Base-by-base conservation (phyloP, 2,329 filamentous ascomycete genomes). In the Bipolaris victoriae region DNA sequence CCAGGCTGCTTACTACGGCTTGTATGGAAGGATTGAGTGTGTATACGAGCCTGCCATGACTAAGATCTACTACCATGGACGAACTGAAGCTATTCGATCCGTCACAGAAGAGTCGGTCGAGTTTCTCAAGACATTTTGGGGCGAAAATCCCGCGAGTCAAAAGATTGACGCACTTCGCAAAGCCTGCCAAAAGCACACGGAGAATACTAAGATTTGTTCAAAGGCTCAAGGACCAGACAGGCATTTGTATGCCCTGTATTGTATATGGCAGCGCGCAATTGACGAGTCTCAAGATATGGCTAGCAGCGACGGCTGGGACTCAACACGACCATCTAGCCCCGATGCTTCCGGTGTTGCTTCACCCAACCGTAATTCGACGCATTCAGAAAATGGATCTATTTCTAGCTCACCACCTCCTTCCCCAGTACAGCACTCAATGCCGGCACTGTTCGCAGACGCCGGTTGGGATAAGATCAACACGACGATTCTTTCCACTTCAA, bases 1-100 rank as follows among this genome's bases (percentile, higher is more conserved):
- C 80, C 95, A 99, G 76, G 94, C 94, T 4, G 94, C 95, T 1
- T 98, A 99, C 80, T 99, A 97, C 71, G 95, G 95, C 1, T 84
- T 99, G 7, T 99, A 98, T 68, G 95, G 95, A 3, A 88, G 92
- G 4, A 87, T 97, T 1, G 95, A 98, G 76, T 96, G 92, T 73
- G 95, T 93, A 0, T 99, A 99, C 75, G 95, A 99, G 77, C 95
- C 95, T 7, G 94, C 95, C 40, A 98, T 99, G 95, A 99, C 95
- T 49, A 99, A 99, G 77, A 82, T 90, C 57, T 99, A 87, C 78
- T 86, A 96, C 58, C 95, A 98, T 73, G 95, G 95, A 10, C 90
- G 95, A 44, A 99, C 95, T 0, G 95, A 99, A 78, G 94, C 95
- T 4, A 90, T 99, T 63, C 86, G 95, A 44, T 88, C 91, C 0